Evolutionary conservation across 768 basidiomycete species (phyloP).

Genomic region (Auricularia auricula-judae): DNA sequence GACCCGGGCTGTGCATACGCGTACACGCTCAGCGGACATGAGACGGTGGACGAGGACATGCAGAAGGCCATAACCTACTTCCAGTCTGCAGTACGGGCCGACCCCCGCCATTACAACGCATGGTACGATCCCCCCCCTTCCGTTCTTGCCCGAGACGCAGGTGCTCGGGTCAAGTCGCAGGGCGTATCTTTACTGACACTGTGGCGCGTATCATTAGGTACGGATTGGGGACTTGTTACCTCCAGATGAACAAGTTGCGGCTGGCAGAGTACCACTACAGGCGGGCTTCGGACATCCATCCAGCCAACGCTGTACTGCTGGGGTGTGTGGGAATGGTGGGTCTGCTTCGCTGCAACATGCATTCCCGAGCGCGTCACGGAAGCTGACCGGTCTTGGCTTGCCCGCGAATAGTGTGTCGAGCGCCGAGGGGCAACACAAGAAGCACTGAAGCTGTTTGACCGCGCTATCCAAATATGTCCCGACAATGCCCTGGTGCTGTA

Average conservation of each 20-base stretch:
- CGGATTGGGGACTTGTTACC: slow-evolving; percentile 94
- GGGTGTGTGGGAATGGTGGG: slow-evolving; percentile 95
- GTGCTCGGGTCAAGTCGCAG: slow-evolving; percentile 19
- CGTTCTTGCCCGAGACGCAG: background rate
- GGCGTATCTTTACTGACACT: slow-evolving; percentile 15
- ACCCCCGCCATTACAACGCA: slow-evolving; percentile 92
- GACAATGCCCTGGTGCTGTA: slow-evolving; percentile 91
- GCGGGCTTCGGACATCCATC: slow-evolving; percentile 85
- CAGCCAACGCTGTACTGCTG: slow-evolving; percentile 87
- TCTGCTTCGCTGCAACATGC: slow-evolving; percentile 11
- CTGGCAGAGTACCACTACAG: slow-evolving; percentile 96
- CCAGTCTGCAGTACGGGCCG: slow-evolving; percentile 81
- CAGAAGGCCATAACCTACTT: slow-evolving; percentile 89
- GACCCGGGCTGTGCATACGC: slow-evolving; percentile 90
- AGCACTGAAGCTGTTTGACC: slow-evolving; percentile 71
- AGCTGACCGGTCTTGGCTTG: slow-evolving; percentile 1
- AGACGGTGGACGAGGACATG: slow-evolving; percentile 91
- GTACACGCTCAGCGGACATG: slow-evolving; percentile 93
- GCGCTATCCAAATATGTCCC: slow-evolving; percentile 68
- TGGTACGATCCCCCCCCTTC: slow-evolving; percentile 51
- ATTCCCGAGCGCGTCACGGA: background rate
- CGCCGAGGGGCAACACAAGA: slow-evolving; percentile 64
- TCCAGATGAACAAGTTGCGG: slow-evolving; percentile 85
- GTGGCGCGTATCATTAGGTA: slow-evolving; percentile 49
- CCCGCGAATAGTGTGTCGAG: slow-evolving; percentile 66